Base-by-base conservation (phyloP, 345 rosid species). In the Hibiscus trionum region DNA sequence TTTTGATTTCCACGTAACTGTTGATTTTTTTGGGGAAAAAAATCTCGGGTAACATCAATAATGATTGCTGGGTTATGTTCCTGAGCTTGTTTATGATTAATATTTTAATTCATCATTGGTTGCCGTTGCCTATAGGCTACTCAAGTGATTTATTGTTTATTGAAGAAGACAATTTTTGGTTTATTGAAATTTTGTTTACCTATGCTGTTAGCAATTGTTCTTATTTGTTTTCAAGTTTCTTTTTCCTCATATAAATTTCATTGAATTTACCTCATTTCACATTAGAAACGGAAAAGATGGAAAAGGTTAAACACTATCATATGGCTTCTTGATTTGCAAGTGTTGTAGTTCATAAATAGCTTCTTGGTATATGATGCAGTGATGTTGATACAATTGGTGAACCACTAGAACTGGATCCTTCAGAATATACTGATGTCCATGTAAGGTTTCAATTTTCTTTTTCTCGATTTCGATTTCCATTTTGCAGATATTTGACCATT, bases 381-480 rank as follows among this genome's bases (percentile, higher is more conserved):
- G 88, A 82, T 83, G 76, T 65, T 73, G 86, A 83, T 80, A 46
- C 59, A 44, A 49, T 82, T 68, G 88, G 82, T 69, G 85, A 78
- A 75, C 83, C 83, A 10, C 78, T 80, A 79, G 84, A 69, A 61
- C 72, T 76, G 69, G 84, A 84, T 77, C 31, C 77, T 74, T 77
- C 85, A 66, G 82, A 81, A 60, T 74, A 47, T 67, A 71, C 44
- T 59, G 60, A 59, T 77, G 66, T 65, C 44, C 82, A 74, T 66
- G 97, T 91, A 87, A 84, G 90, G 70, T 67, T 77, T 75, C 73
- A 66, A 39, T 72, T 55, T 73, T 69, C 52, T 50, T 44, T 29
- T 19, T 31, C 69, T 66, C 66, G 46, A n/a, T 19, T 64, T 67
- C 24, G 39, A 53, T 82, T 68, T 87, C 16, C 70, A 27, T 33